These are phyloP conservation scores for Rosa rugosa DNA, from an alignment of 306 rosid genomes.

Conservation along the genomic window DNA sequence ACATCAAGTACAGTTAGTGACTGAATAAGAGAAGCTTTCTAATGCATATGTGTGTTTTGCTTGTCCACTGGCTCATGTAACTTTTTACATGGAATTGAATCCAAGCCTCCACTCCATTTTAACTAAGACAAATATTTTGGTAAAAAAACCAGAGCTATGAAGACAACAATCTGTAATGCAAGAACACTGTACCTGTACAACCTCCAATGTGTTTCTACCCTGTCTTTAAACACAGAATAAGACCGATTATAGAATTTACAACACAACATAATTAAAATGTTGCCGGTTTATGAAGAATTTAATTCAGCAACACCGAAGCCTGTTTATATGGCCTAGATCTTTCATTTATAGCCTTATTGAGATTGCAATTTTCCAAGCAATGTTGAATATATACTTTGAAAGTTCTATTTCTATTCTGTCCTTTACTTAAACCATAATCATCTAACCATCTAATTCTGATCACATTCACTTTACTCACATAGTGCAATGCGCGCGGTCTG, in stretches of 20 bases:
- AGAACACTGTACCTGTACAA: conserved; percentile 63
- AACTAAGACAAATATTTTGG: background rate
- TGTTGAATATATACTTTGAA: background rate
- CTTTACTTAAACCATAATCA: no score
- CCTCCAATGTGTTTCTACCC: conserved; percentile 95
- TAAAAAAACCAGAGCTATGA: background rate
- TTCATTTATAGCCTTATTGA: background rate
- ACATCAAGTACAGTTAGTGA: background rate
- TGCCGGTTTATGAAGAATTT: background rate
- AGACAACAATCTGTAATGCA: background rate
- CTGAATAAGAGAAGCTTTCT: background rate
- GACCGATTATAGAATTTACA: background rate
- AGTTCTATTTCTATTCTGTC: background rate
- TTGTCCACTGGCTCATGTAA: background rate
- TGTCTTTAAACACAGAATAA: conserved; percentile 31
- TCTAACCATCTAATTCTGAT: no score
- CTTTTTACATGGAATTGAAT: background rate
- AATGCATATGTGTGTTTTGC: background rate
- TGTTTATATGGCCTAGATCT: background rate
- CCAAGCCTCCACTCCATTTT: background rate
- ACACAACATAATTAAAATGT: background rate
- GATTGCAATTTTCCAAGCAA: background rate
- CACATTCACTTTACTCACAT: no score
- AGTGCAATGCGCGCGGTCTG: no score
- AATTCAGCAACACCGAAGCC: background rate